Evolutionary conservation across 2,329 filamentous ascomycete species (phyloP).

Genomic region (Colletotrichum sp.): DNA sequence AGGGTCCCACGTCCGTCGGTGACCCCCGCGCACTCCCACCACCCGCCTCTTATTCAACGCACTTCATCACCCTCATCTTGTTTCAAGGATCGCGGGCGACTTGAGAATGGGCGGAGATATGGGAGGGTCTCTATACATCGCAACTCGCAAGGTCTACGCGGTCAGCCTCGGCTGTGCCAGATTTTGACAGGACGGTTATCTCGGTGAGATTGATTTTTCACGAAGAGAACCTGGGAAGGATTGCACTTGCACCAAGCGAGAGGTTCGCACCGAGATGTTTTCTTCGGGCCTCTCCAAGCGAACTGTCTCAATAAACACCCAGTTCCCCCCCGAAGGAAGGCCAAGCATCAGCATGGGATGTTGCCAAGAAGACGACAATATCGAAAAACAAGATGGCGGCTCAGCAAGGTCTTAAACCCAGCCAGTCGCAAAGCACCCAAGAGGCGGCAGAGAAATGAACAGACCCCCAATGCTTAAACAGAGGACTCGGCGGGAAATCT

Average conservation of each 20-base stretch:
- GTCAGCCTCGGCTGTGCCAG: background rate
- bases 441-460: background rate
- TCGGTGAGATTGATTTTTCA: background rate
- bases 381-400: background rate
- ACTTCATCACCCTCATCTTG: conserved; percentile 4
- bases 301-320: background rate
- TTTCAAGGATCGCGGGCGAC: conserved; percentile 6
- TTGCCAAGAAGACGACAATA: conserved; percentile 1
- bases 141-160: background rate
- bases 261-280: background rate
- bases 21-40: background rate
- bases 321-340: background rate
- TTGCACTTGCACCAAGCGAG: background rate
- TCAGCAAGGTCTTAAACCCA: background rate
- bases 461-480: background rate
- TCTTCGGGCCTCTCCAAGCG: background rate
- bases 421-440: background rate
- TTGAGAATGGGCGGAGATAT: background rate
- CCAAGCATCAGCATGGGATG: background rate
- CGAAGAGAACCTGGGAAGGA: too few species aligned
- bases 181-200: background rate
- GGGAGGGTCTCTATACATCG: background rate
- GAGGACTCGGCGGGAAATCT: background rate
- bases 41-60: background rate
- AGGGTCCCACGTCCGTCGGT: background rate